Percentiles rank a stretch among this genome's conserved stretches.
Evolutionary conservation across 139 green algal genomes (phyloP).

Genomic region (Tetraselmis striata): DNA sequence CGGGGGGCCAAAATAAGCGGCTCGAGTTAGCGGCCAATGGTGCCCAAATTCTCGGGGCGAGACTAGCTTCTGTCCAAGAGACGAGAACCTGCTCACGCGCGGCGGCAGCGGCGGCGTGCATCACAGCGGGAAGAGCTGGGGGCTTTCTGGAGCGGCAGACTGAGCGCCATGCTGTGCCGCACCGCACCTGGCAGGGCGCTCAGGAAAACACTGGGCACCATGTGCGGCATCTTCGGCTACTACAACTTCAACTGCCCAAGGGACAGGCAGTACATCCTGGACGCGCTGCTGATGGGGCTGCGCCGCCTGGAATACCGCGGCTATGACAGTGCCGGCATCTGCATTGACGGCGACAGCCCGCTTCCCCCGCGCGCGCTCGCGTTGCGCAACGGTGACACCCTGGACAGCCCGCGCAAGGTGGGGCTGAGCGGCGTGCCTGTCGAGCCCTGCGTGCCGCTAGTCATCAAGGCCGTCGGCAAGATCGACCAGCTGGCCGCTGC

Average conservation of each 20-base stretch:
- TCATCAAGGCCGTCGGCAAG: slow-evolving; percentile 85
- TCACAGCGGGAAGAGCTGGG: too few species aligned
- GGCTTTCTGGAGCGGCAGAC: too few species aligned
- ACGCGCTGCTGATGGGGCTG: slow-evolving; percentile 83
- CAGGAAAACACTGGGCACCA: too few species aligned
- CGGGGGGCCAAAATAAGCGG: too few species aligned
- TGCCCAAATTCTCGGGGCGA: too few species aligned
- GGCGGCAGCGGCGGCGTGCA: too few species aligned
- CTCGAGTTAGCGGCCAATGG: too few species aligned
- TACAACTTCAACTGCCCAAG: slow-evolving; percentile 69
- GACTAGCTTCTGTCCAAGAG: too few species aligned
- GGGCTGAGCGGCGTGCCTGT: not conserved
- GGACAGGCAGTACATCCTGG: slow-evolving; percentile 64
- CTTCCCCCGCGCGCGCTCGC: not conserved
- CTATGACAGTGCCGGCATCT: slow-evolving; percentile 92
- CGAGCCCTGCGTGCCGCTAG: slow-evolving; percentile 25
- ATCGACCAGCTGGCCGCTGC: slow-evolving; percentile 73
- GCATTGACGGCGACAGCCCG: slow-evolving; percentile 55
- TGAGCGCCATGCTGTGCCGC: too few species aligned
- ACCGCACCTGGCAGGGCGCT: too few species aligned
- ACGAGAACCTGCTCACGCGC: too few species aligned
- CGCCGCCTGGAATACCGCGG: slow-evolving; percentile 93
- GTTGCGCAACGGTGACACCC: not conserved
- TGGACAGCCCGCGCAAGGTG: not conserved
- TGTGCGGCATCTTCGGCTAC: slow-evolving; percentile 98